Evolutionary conservation across 306 rosid species (phyloP).

Genomic region (Sesbania bispinosa): DNA sequence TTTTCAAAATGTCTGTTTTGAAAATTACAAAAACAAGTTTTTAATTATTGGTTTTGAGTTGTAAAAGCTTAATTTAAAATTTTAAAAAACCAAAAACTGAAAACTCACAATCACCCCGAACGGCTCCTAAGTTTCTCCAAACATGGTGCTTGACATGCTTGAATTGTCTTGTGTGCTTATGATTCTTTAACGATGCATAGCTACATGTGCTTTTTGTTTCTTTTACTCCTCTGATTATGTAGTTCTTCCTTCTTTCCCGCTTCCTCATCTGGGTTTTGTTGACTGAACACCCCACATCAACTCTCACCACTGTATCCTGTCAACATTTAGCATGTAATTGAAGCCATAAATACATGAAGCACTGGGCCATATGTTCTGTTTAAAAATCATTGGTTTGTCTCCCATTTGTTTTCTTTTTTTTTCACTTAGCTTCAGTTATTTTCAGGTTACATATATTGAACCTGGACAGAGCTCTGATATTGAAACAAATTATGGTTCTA

Average conservation of each 20-base stretch:
- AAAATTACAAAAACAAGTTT: too few relatives aligned
- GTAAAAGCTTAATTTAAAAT: too few relatives aligned
- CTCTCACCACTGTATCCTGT: background rate
- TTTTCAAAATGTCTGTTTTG: too few relatives aligned
- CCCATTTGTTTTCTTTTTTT: background rate
- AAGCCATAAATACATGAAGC: background rate
- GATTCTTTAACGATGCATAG: slow-evolving; percentile 2
- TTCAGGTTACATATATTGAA: slow-evolving; percentile 79
- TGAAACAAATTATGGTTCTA: slow-evolving; percentile 61
- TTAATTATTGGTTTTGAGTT: too few relatives aligned
- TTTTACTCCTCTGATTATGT: background rate
- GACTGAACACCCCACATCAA: background rate
- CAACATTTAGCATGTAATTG: slow-evolving; percentile 3
- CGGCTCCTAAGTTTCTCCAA: background rate
- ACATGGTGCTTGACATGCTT: background rate
- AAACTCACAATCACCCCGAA: too few relatives aligned
- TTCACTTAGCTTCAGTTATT: slow-evolving; percentile 15
- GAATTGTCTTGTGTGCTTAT: background rate
- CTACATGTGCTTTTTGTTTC: background rate
- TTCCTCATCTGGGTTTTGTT: background rate
- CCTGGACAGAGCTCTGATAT: slow-evolving; percentile 79
- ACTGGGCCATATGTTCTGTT: background rate
- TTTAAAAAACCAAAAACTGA: too few relatives aligned
- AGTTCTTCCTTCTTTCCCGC: background rate
- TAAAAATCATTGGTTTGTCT: background rate